Percentiles rank a stretch among this genome's conserved stretches.
Conservation (phyloP, 2,329 filamentous ascomycete genomes). For the Fusarium sp. region DNA sequence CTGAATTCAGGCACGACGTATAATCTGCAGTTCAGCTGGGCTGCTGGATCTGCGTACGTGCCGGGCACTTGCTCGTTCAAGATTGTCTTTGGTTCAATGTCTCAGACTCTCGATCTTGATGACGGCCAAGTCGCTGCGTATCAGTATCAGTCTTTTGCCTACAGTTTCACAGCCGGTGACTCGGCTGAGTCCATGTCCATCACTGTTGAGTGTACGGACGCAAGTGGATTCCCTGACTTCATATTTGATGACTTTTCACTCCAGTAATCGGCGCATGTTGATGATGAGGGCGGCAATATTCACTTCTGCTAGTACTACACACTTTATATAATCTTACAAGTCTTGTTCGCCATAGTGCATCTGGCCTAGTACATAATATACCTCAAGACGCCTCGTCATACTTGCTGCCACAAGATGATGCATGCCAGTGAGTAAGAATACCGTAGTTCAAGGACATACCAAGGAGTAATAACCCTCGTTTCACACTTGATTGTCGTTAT, state of each 20-base stretch:
- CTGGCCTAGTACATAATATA: background rate
- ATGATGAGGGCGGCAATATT: background rate
- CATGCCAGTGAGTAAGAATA: background rate
- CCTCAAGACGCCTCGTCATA: fast-evolving
- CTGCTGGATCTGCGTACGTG: background rate
- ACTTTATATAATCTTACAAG: background rate
- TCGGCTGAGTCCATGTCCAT: background rate
- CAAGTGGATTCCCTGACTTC: background rate
- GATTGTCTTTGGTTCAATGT: background rate
- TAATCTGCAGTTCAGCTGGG: background rate
- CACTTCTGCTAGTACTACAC: background rate
- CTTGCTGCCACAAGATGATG: no score
- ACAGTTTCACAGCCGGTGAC: background rate
- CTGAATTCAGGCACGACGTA: background rate
- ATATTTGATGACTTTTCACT: background rate
- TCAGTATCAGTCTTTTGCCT: background rate
- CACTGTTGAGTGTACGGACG: background rate
- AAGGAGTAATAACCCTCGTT: fast-evolving
- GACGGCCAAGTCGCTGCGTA: background rate
- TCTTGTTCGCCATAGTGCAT: no score
- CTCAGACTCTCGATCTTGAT: background rate
- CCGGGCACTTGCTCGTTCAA: background rate
- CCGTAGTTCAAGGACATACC: fast-evolving
- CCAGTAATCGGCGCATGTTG: background rate
- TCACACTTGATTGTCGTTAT: fast-evolving